Percentiles rank a stretch among this genome's conserved stretches.
phyloP scores from a whole-genome alignment of 2,329 filamentous ascomycete genomes.

The Clonostachys chloroleuca region DNA sequence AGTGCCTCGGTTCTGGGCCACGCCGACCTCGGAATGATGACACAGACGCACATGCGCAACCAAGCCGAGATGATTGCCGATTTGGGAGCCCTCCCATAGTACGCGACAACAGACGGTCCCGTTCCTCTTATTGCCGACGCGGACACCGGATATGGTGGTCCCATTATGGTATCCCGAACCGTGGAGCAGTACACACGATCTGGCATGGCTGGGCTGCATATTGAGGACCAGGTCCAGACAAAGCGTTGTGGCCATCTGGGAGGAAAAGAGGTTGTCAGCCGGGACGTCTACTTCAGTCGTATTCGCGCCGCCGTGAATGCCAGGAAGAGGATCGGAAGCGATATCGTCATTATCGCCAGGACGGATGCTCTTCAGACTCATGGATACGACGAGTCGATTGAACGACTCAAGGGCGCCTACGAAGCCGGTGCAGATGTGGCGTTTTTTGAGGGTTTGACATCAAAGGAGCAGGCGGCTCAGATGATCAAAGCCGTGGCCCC shows the following conservation, averaged over 20 bases:
- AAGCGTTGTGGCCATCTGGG: conserved; percentile 63
- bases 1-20: conserved; percentile 55
- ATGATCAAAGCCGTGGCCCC: conserved; percentile 41
- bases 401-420: conserved; percentile 42
- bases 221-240: conserved; percentile 59
- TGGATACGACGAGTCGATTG: conserved; percentile 52
- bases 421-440: conserved; percentile 54
- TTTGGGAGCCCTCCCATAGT: conserved; percentile 17
- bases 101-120: conserved; percentile 25
- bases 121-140: conserved; percentile 58
- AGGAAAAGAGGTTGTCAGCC: conserved; percentile 54
- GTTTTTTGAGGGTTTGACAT: conserved; percentile 54
- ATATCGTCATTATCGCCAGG: conserved; percentile 61
- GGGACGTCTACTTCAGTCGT: conserved; percentile 44
- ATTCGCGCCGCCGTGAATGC: conserved; percentile 51
- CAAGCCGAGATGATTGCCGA: conserved; percentile 63
- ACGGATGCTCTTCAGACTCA: conserved; percentile 55
- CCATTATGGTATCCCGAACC: conserved; percentile 47
- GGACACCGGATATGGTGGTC: conserved; percentile 53
- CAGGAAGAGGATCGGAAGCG: conserved; percentile 37
- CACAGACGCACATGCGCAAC: conserved; percentile 56
- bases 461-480: conserved; percentile 40
- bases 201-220: conserved; percentile 55
- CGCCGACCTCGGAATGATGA: conserved; percentile 59
- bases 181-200: conserved; percentile 45